Evolutionary conservation across 2,329 filamentous ascomycete genomes (phyloP).

Genomic region (Epichloe coenophiala): DNA sequence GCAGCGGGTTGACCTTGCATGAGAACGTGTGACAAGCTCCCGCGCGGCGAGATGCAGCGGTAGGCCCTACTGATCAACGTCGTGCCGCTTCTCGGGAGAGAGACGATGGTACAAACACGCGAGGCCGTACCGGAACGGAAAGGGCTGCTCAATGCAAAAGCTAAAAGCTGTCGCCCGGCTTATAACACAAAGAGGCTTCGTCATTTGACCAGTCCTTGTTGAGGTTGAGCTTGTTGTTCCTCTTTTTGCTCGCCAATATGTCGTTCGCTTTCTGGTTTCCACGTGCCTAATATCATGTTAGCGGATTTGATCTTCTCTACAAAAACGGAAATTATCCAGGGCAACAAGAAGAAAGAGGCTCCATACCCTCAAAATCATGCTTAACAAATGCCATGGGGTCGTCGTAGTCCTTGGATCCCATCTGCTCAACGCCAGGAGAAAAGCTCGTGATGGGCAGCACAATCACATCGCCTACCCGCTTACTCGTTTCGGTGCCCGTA

Average conservation of each 20-base stretch:
- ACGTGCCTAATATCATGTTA: slow-evolving; percentile 40
- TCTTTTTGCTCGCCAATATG: slow-evolving; percentile 45
- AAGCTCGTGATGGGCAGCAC: slow-evolving; percentile 95
- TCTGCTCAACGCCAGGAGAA: slow-evolving; percentile 85
- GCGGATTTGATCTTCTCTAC: slow-evolving; percentile 8
- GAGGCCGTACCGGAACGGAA: background rate
- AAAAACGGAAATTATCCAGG: background rate
- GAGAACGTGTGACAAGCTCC: background rate
- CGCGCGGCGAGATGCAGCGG: too few relatives aligned
- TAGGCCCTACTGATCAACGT: too few relatives aligned
- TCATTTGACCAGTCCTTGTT: background rate
- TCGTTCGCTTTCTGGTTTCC: slow-evolving; percentile 60
- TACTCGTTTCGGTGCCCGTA: slow-evolving; percentile 69
- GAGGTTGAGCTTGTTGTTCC: background rate
- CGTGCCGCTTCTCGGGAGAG: too few relatives aligned
- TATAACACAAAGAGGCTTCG: too few relatives aligned
- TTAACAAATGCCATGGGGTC: slow-evolving; percentile 96
- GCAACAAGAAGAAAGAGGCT: background rate
- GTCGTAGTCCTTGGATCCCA: slow-evolving; percentile 78
- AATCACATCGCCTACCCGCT: slow-evolving; percentile 85
- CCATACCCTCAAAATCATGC: slow-evolving; percentile 84
- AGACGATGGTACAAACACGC: too few relatives aligned
- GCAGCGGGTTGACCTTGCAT: background rate
- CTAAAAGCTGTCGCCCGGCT: background rate
- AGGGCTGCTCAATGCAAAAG: too few relatives aligned